Evolutionary conservation across 192 early-diverging fungal genomes (phyloP), one percentile per base, ranked within the genome.

Genomic region (Rhizophlyctis rosea): DNA sequence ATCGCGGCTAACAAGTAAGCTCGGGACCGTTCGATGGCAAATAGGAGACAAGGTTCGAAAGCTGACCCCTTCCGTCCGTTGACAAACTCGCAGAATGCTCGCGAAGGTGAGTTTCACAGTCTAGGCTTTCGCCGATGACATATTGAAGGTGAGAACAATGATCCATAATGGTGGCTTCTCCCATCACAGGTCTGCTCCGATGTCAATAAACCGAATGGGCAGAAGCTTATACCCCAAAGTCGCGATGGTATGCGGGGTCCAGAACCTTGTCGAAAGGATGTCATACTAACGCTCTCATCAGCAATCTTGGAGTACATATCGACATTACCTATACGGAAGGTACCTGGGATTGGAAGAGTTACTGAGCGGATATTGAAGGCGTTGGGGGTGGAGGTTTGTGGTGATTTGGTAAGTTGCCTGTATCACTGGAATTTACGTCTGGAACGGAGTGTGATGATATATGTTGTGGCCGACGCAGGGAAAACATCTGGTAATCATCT

Each of bases 141-240:
- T 64, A 65, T 18, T 14, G 39, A 13, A 18, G 39, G 39, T 44
- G 18, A 44, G 39, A 7, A 18, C 39, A 44, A 18, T 44, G 9
- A 44, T 44, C 9, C 39, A 44, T 7, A 44, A 13, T 44, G 9
- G 18, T 18, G 18, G 9, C 18, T 44, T 18, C 18, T 13, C 7
- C 7, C 18, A 44, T 44, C 39, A 18, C 24, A 47, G 50, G 57
- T 63, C 18, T 74, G 67, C 49, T 64, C 67, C 11, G 72, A 88
- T 54, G 33, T 81, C n/a, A 82, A 88, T 34, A 89, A 89, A 65
- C 87, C 87, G 4, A 89, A 89, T 65, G 87, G 87, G 0, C 87
- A 89, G 62, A 78, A 69, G 53, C 52, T 59, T 14, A 64, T 89
- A n/a, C 59, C 69, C 34, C 76, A 65, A 31, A 58, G 77, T 3